These are phyloP conservation scores for Geotrichum restrictum DNA, from an alignment of 1,139 yeast species.

Conservation along the genomic window DNA sequence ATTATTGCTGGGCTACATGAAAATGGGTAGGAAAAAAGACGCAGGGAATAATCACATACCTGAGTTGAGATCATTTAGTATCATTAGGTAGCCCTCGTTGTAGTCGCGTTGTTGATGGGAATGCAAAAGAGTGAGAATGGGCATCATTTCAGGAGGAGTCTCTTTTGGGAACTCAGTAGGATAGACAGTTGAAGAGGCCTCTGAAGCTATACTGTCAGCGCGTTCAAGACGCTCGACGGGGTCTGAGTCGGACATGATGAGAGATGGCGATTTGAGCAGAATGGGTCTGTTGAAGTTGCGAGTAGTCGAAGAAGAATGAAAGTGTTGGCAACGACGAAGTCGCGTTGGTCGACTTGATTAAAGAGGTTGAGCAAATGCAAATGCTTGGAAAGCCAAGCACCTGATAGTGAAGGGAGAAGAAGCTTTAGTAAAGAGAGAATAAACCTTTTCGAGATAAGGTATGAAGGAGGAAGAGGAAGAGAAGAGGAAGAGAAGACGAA, in stretches of 20 bases:
- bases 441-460: background rate
- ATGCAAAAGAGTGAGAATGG: slow-evolving; percentile 33
- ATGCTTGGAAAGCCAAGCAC: too few relatives aligned
- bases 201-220: slow-evolving; percentile 14
- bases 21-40: too few relatives aligned
- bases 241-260: background rate
- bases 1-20: too few relatives aligned
- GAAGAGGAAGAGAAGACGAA: background rate
- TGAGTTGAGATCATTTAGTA: slow-evolving; percentile 37
- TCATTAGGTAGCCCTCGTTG: slow-evolving; percentile 46
- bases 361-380: too few relatives aligned
- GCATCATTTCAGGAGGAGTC: slow-evolving; percentile 50
- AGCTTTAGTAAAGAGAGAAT: background rate
- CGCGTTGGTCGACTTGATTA: background rate
- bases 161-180: slow-evolving; percentile 34
- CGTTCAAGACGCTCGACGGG: background rate
- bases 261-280: background rate
- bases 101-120: slow-evolving; percentile 45
- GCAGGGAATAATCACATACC: slow-evolving; percentile 8
- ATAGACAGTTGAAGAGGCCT: slow-evolving; percentile 12
- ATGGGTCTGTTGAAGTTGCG: too few relatives aligned
- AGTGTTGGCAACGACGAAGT: background rate
- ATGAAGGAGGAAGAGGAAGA: background rate
- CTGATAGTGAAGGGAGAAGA: too few relatives aligned
- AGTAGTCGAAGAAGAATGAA: too few relatives aligned